Evolutionary conservation across 139 green algal genomes (phyloP).

Genomic region (Coccomyxa sp.): DNA sequence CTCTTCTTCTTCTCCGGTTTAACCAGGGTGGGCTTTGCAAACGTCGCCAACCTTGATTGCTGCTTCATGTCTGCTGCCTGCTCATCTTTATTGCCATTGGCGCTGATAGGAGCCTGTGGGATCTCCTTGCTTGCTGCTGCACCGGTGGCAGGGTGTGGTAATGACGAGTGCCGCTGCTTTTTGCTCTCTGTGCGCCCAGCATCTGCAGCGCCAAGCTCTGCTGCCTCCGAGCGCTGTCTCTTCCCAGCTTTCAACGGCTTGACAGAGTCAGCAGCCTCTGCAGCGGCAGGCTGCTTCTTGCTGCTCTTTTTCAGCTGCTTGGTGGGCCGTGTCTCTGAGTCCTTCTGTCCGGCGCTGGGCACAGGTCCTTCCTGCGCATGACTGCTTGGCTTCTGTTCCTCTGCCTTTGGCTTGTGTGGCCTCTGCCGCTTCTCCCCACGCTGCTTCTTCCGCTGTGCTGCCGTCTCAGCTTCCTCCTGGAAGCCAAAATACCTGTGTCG

Average conservation of each 20-base stretch:
- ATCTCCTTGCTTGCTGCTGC: too few species aligned
- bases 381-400: too few species aligned
- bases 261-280: slow-evolving; percentile 1
- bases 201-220: background rate
- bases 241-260: background rate
- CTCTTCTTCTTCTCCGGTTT: background rate
- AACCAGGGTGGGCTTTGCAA: background rate
- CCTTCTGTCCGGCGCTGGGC: too few species aligned
- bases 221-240: slow-evolving; percentile 5
- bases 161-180: too few species aligned
- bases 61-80: slow-evolving; percentile 1
- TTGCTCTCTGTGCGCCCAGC: too few species aligned
- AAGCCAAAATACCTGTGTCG: too few species aligned
- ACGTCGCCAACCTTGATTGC: background rate
- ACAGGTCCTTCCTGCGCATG: too few species aligned
- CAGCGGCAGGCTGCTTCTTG: background rate
- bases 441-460: background rate
- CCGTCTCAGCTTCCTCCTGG: background rate
- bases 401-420: background rate
- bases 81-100: background rate
- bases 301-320: slow-evolving; percentile 15
- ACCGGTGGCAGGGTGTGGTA: too few species aligned
- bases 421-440: slow-evolving; percentile 9
- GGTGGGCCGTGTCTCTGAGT: too few species aligned
- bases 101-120: too few species aligned